Percentiles rank a stretch among this genome's conserved stretches.
phyloP scores from a whole-genome alignment of 2,329 filamentous ascomycete species.

The Fusarium chaquense region DNA sequence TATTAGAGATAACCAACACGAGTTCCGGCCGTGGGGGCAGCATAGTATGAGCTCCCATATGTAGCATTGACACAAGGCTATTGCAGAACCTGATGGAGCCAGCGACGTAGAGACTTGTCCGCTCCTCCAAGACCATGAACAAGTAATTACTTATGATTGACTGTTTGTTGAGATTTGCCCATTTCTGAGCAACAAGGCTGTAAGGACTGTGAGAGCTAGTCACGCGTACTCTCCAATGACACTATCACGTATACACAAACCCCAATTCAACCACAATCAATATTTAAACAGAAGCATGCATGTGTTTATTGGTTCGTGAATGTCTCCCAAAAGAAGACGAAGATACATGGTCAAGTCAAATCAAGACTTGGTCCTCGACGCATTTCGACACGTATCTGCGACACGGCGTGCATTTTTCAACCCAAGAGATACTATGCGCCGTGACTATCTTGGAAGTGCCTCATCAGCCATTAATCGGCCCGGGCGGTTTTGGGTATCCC shows the following conservation, averaged over 20 bases:
- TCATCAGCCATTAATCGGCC: conserved; percentile 26
- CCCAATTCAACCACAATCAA: not conserved
- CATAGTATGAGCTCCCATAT: not conserved
- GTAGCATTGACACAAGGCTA: not conserved
- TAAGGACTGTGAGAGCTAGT: not conserved
- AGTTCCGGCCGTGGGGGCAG: not conserved
- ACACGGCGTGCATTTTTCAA: conserved; percentile 6
- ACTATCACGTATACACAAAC: not conserved
- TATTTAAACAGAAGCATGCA: conserved; percentile 6
- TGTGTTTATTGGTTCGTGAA: conserved; percentile 30
- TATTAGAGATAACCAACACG: conserved; percentile 4
- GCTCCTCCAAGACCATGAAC: not conserved
- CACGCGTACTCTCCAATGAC: not conserved
- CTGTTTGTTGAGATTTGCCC: not conserved
- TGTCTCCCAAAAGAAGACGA: conserved; percentile 22
- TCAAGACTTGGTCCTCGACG: conserved; percentile 17
- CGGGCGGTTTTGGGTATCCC: conserved; percentile 37
- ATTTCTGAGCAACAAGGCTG: no score
- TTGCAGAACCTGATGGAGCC: not conserved
- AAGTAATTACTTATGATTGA: not conserved
- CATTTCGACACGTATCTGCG: conserved; percentile 17
- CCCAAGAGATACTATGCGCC: conserved; percentile 23
- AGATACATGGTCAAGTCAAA: conserved; percentile 21
- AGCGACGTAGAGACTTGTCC: not conserved
- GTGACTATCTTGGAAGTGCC: conserved; percentile 29